Conservation (phyloP, 768 basidiomycete species). For the Termitomyces heimii region DNA sequence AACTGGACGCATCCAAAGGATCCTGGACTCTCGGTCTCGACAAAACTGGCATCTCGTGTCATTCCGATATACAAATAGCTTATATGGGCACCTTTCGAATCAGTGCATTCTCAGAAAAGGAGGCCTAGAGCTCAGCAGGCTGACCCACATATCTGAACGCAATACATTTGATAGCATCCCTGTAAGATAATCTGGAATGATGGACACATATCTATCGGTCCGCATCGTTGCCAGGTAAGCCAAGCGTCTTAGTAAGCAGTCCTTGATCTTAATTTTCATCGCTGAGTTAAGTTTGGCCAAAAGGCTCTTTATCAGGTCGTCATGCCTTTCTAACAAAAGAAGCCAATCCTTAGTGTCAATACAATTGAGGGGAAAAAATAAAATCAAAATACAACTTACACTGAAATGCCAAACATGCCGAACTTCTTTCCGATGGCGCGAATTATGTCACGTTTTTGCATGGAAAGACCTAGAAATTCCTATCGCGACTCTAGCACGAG, state of each 20-base stretch:
- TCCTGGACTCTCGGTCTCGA: background rate
- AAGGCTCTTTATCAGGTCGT: background rate
- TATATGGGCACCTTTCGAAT: background rate
- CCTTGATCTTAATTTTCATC: background rate
- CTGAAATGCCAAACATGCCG: background rate
- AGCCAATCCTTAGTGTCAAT: background rate
- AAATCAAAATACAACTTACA: too few species aligned
- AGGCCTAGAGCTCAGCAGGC: background rate
- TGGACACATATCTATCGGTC: background rate
- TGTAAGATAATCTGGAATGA: background rate
- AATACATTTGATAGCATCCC: background rate
- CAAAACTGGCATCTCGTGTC: background rate
- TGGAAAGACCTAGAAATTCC: background rate
- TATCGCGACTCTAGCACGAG: background rate
- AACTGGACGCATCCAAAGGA: background rate
- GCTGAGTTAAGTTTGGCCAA: background rate
- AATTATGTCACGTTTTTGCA: background rate
- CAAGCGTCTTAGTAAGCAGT: background rate
- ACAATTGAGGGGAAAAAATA: too few species aligned
- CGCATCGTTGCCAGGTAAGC: background rate
- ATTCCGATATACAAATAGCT: background rate
- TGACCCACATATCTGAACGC: too few species aligned
- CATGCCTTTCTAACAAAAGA: background rate
- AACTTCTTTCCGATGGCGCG: background rate
- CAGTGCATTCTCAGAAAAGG: background rate